Evolutionary conservation across 768 basidiomycete genomes (phyloP).

Genomic region (Pulveroboletus sp.): DNA sequence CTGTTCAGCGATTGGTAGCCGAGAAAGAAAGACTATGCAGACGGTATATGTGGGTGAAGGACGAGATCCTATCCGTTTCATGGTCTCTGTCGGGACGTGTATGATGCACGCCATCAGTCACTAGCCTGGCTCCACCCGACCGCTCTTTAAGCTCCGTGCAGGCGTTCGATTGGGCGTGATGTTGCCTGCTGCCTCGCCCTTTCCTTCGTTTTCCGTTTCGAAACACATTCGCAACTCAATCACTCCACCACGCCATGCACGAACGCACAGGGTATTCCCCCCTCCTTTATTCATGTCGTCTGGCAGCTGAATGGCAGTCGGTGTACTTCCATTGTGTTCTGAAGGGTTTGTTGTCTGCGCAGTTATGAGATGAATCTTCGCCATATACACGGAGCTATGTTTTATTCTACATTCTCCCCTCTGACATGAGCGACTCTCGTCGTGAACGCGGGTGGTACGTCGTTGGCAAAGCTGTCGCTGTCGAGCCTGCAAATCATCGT

Average conservation of each 20-base stretch:
- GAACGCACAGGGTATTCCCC: constrained; percentile 8
- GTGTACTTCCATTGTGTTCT: constrained; percentile 5
- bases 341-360: constrained; percentile 14
- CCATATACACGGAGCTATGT: constrained; percentile 10
- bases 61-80: constrained; percentile 8
- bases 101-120: constrained; percentile 9
- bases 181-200: constrained; percentile 19
- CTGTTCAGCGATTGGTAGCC: constrained; percentile 16
- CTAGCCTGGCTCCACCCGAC: constrained; percentile 6
- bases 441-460: neutral
- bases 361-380: constrained; percentile 25
- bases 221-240: constrained; percentile 12
- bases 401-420: constrained; percentile 3
- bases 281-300: constrained; percentile 3
- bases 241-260: constrained; percentile 7
- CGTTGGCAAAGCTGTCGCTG: neutral
- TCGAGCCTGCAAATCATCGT: neutral
- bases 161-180: constrained; percentile 12
- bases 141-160: constrained; percentile 25
- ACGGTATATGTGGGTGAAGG: constrained; percentile 5
- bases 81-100: constrained; percentile 7
- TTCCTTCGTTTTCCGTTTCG: constrained; percentile 15
- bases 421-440: neutral
- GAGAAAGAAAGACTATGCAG: neutral
- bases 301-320: constrained; percentile 3